Base-by-base conservation (phyloP, 2,329 filamentous ascomycete species). In the Colletotrichum sp. region DNA sequence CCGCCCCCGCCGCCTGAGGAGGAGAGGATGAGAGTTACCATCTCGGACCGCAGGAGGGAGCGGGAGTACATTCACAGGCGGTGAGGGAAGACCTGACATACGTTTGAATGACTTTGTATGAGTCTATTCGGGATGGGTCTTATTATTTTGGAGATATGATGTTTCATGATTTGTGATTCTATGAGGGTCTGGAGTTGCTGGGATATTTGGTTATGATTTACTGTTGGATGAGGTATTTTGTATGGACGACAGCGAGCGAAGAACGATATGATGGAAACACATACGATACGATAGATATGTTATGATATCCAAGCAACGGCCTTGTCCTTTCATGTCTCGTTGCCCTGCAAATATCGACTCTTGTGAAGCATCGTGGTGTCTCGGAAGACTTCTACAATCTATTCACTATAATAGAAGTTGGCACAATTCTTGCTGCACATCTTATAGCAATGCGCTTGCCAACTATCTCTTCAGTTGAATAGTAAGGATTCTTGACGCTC, bases 11-110 rank as follows among this genome's bases (percentile, higher is more conserved):
- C 80, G 12, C 77, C 66, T 76, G 79, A 84, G 79, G 78, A 83
- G 80, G 82, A 84, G 74, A 75, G 83, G 60, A 80, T 79, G 74
- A 77, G 82, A 59, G 79, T 87, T 21, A 79, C 79, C 28, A 84
- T 86, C 28, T 79, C 82, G 30, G 85, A 87, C 64, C 80, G 79
- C 26, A 79, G 80, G 64, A 77, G 84, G 30, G 79, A 80, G 73
- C 80, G 81, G 32, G 82, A 84, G 55, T 85, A 86, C 73, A 75
- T 9, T 30, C 36, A 49, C 55, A 18, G 30, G 10, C 64, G n/a
- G 6, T 63, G 76, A 78, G n/a, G 16, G 28, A 12, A 30, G 26
- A 4, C 6, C 15, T 26, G 24, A 3, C n/a, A 8, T 32, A 10
- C 16, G 18, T 24, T 13, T 30, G 59, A 2, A n/a, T 24, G 15